phyloP scores from a whole-genome alignment of 2,329 filamentous ascomycete species.

The Metarhizium guizhouense region DNA sequence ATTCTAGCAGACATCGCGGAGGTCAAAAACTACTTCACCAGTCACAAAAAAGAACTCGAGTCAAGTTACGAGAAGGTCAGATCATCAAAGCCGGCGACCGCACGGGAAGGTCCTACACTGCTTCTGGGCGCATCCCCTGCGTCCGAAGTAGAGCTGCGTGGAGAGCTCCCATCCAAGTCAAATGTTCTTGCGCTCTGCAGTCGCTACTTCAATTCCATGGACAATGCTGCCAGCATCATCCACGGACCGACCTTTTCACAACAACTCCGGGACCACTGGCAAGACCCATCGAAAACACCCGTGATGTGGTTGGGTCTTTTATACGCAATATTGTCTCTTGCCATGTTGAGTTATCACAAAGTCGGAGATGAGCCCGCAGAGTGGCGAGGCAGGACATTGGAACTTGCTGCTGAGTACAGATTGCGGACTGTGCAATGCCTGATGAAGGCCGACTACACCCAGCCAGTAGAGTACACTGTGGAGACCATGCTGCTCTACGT shows the following conservation, averaged over 20 bases:
- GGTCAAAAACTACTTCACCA: slow-evolving; percentile 82
- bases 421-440: slow-evolving; percentile 70
- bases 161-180: slow-evolving; percentile 70
- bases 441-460: slow-evolving; percentile 67
- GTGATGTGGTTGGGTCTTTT: slow-evolving; percentile 72
- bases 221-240: slow-evolving; percentile 62
- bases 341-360: slow-evolving; percentile 70
- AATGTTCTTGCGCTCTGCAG: slow-evolving; percentile 78
- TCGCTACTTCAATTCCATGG: slow-evolving; percentile 81
- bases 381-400: slow-evolving; percentile 58
- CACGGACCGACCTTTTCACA: slow-evolving; percentile 80
- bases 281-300: slow-evolving; percentile 61
- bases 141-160: slow-evolving; percentile 67
- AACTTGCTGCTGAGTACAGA: slow-evolving; percentile 56
- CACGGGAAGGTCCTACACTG: slow-evolving; percentile 62
- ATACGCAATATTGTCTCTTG: slow-evolving; percentile 67
- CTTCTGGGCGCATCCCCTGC: slow-evolving; percentile 67
- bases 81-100: slow-evolving; percentile 52
- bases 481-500: slow-evolving; percentile 70
- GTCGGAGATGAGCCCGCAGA: slow-evolving; percentile 73
- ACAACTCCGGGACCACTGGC: slow-evolving; percentile 57
- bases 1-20: slow-evolving; percentile 78
- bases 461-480: slow-evolving; percentile 64
- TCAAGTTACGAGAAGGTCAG: slow-evolving; percentile 70
- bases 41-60: slow-evolving; percentile 83